Base-by-base conservation (phyloP, 306 rosid species). In the Argentina anserina region DNA sequence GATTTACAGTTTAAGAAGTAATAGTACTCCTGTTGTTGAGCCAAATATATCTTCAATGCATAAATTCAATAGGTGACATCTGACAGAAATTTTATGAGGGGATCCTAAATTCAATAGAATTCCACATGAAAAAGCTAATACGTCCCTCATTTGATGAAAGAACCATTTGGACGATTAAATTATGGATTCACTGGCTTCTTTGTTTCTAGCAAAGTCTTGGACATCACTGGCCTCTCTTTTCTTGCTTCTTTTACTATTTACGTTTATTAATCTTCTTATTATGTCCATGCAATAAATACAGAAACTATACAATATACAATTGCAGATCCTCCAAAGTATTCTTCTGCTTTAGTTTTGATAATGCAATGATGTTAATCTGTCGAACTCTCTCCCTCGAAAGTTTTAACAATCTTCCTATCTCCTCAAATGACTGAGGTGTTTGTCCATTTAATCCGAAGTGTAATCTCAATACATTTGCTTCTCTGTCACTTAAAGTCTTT, bases 371-470 rank as follows among this genome's bases (percentile, higher is more conserved):
- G 72, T 85, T 75, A 46, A 84, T 88, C 80, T 80, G 95, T 47
- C 98, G 77, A 59, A 85, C 76, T 60, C 89, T 81, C 78, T 90
- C 98, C 77, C 96, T 78, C 2, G 91, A 92, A 39, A 92, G 84
- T 49, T 88, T 85, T 69, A 90, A 20, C 36, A 68, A 1, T 75
- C 81, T 84, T 29, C 92, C 98, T 60, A 92, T 88, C 83, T 90
- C 95, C 78, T 85, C 89, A 67, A 64, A 85, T 15, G 95, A 81
- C 20, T 20, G 45, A n/a, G 94, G 89, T 12, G 77, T 69, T 40
- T 81, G 78, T 76, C 95, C 96, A 75, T 77, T 67, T 37, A 90
- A 82, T 67, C 96, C 96, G 69, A 81, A 92, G 78, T 74, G 74
- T 63, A 90, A 79, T 76, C 69, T 85, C 76, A 90, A 69, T 47